phyloP scores from a whole-genome alignment of 2,329 filamentous ascomycete species.

The Trichothecium sympodiale region DNA sequence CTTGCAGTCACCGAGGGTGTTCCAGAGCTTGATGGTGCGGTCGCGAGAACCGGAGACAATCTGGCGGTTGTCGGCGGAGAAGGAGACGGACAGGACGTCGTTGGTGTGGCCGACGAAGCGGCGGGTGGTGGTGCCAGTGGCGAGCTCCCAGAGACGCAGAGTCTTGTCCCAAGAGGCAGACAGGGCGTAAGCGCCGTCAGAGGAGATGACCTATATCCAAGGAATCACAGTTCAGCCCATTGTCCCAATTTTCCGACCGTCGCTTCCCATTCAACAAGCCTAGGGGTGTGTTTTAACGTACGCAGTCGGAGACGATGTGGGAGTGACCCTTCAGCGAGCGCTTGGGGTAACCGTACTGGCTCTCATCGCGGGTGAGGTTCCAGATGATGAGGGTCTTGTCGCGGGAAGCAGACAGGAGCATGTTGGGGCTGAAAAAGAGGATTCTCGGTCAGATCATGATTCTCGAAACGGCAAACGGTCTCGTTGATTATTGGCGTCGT shows the following conservation, averaged over 20 bases:
- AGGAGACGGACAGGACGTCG: slow-evolving; percentile 98
- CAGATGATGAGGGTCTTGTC: slow-evolving; percentile 99
- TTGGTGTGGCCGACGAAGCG: slow-evolving; percentile 99
- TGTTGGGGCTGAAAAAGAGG: slow-evolving; percentile 66
- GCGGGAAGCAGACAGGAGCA: slow-evolving; percentile 94
- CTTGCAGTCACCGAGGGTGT: slow-evolving; percentile 99
- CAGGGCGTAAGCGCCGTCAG: slow-evolving; percentile 96
- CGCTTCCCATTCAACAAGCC: not conserved
- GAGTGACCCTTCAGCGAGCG: slow-evolving; percentile 97
- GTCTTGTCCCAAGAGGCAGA: slow-evolving; percentile 99
- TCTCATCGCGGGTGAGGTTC: slow-evolving; percentile 98
- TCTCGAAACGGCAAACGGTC: slow-evolving; percentile 5
- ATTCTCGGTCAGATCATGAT: slow-evolving; percentile 6
- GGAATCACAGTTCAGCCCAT: slow-evolving; percentile 6
- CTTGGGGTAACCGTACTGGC: slow-evolving; percentile 98
- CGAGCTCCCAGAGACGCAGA: slow-evolving; percentile 97
- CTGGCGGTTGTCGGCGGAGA: slow-evolving; percentile 99
- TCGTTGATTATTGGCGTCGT: not conserved
- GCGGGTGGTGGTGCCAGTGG: slow-evolving; percentile 91
- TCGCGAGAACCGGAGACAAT: slow-evolving; percentile 98
- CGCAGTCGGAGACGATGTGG: slow-evolving; percentile 99
- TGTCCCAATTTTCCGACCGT: slow-evolving; percentile 3
- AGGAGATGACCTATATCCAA: slow-evolving; percentile 80
- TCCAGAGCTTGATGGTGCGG: slow-evolving; percentile 99
- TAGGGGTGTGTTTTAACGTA: slow-evolving; percentile 48